Base-by-base conservation (phyloP, 306 rosid genomes). In the Calophaca sinica region DNA sequence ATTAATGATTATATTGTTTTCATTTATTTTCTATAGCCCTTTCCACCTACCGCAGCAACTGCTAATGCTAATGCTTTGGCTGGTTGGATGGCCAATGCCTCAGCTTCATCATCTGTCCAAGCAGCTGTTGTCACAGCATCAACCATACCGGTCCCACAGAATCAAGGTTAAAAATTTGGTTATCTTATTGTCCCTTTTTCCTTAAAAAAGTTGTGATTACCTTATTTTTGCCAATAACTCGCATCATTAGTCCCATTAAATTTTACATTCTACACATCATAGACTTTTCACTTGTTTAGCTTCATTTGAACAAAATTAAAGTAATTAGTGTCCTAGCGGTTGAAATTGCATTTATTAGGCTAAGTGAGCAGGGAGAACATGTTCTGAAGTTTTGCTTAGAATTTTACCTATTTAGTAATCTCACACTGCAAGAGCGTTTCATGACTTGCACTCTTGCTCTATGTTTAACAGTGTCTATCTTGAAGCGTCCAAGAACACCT, bases 61-160 rank as follows among this genome's bases (percentile, higher is more conserved):
- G 91, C 90, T n/a, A 90, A 87, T 84, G 79, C 94, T 36, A 90
- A 86, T 82, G 96, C 96, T 77, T 87, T 92, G 81, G 89, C 94
- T 14, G 96, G 97, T 76, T 90, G 97, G 97, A 88, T 92, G 97
- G 92, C 89, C 72, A 90, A 90, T 87, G 88, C 97, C 70, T 85
- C 97, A 53, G 92, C 91, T 83, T 82, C 97, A 52, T 88, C 97
- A 75, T 90, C 97, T 66, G 91, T 88, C 79, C 97, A 92, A 85
- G 97, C 97, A 44, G 89, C 97, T 59, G 97, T 90, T 72, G 97
- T 87, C 73, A 87, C 96, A 32, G 92, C 97, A 83, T 87, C 96
- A 72, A 79, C 88, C 75, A 87, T 90, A 39, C 97, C 97, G 4
- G 85, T 90, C 76, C 92, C 85, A 28, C 97, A 88, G 77, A 92